Percentiles rank a stretch among this genome's conserved stretches.
Conservation (phyloP, 2,329 filamentous ascomycete genomes). For the Colletotrichum aenigma region DNA sequence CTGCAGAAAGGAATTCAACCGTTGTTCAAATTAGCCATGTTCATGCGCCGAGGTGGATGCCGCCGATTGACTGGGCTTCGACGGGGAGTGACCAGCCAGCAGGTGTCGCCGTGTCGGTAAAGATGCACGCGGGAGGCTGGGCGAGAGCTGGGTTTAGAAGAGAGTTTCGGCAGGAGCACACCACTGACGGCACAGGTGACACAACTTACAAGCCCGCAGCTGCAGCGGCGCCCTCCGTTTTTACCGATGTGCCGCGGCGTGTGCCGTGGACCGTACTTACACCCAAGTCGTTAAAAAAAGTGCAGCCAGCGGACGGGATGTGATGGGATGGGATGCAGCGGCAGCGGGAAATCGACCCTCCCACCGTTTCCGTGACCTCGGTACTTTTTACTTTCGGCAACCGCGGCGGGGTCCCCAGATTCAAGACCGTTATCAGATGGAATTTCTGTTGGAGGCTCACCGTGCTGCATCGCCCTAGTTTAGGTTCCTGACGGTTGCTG, state of each 20-base stretch:
- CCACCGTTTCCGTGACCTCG: conserved; percentile 3
- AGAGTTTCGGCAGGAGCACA: neutral
- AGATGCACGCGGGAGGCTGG: neutral
- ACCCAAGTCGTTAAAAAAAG: neutral
- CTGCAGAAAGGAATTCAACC: neutral
- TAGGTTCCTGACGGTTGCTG: neutral
- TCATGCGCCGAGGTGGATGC: conserved; percentile 16
- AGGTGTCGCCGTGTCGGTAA: neutral
- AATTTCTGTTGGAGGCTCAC: neutral
- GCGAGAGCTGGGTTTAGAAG: neutral
- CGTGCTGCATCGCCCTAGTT: neutral
- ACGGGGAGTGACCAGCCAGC: neutral
- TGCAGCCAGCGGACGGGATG: neutral
- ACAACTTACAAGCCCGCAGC: neutral
- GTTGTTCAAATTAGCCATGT: conserved; percentile 11
- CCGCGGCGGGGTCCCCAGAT: neutral
- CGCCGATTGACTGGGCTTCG: neutral
- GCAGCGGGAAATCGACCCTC: neutral
- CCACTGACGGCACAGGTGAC: neutral
- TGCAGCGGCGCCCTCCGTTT: neutral
- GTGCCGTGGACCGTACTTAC: too few species aligned
- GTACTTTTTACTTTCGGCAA: conserved; percentile 15
- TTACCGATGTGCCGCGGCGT: neutral
- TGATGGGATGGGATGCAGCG: neutral
- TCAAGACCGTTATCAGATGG: conserved; percentile 15